Evolutionary conservation across 805 yeast species (phyloP).

Genomic region (Candida ulmi): DNA sequence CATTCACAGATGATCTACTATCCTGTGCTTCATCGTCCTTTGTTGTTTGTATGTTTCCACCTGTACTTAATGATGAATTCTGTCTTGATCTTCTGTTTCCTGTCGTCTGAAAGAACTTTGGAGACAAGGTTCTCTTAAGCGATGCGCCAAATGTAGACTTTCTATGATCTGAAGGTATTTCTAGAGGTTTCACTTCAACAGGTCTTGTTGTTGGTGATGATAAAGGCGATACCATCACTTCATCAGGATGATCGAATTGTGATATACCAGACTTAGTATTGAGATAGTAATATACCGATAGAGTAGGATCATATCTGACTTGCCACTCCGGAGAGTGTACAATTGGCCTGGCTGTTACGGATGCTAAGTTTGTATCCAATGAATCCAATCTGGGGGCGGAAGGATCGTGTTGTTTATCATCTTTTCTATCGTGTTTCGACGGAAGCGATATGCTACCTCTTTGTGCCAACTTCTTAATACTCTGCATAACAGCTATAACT

Average conservation of each 20-base stretch:
- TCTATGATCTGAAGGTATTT: constrained; percentile 5
- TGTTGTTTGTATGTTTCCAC: background rate
- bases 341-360: constrained; percentile 7
- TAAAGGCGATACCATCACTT: constrained; percentile 23
- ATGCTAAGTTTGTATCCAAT: background rate
- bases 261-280: constrained; percentile 25
- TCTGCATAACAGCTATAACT: too few relatives aligned
- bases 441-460: too few relatives aligned
- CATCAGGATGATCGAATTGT: constrained; percentile 35
- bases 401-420: too few relatives aligned
- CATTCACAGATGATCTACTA: too few relatives aligned
- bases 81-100: background rate
- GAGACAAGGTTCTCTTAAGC: constrained; percentile 19
- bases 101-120: constrained; percentile 9
- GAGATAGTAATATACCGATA: constrained; percentile 28
- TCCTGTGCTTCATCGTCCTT: background rate
- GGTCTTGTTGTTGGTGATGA: constrained; percentile 3
- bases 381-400: background rate
- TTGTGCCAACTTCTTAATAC: too few relatives aligned
- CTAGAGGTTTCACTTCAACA: background rate
- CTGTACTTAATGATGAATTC: background rate
- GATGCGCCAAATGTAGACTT: constrained; percentile 7
- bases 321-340: constrained; percentile 19
- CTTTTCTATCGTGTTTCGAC: too few relatives aligned
- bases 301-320: constrained; percentile 22